phyloP scores from a whole-genome alignment of 75 land plant genomes.

The Pseudotsuga menziesii region DNA sequence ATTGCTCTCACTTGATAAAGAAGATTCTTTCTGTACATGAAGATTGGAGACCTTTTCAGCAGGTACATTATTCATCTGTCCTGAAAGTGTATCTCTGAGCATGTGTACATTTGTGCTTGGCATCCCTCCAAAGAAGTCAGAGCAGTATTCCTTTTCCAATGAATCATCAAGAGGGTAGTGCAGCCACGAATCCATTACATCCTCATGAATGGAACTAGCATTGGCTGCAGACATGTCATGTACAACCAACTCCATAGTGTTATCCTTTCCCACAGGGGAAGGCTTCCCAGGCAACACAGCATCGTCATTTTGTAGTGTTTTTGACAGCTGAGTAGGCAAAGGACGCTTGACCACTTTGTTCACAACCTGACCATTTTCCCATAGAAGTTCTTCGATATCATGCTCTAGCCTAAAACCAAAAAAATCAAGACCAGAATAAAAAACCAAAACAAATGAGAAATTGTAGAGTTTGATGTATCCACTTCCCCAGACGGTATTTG shows the following conservation, averaged over 20 bases:
- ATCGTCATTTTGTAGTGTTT: constrained; percentile 18
- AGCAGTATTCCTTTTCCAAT: constrained; percentile 45
- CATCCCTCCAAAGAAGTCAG: constrained; percentile 35
- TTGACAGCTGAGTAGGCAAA: constrained; percentile 9
- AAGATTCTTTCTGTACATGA: background rate
- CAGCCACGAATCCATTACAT: constrained; percentile 59
- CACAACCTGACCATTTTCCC: constrained; percentile 49
- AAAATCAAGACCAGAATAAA: background rate
- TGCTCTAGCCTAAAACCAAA: constrained; percentile 29
- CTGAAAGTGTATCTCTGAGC: background rate
- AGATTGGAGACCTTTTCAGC: constrained; percentile 5
- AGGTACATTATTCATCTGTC: constrained; percentile 4
- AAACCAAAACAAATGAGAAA: background rate
- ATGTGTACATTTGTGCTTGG: constrained; percentile 10
- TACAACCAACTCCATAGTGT: constrained; percentile 1
- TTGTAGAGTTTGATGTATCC: background rate
- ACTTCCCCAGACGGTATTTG: background rate
- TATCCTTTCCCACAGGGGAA: constrained; percentile 9
- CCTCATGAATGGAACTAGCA: constrained; percentile 28
- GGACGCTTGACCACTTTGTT: constrained; percentile 30
- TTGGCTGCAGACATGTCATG: constrained; percentile 10
- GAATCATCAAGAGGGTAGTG: constrained; percentile 53
- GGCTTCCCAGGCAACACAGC: constrained; percentile 11
- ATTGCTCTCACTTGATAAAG: background rate
- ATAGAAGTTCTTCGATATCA: constrained; percentile 49